Base-by-base conservation (phyloP, 345 rosid genomes). In the Salix brachista region DNA sequence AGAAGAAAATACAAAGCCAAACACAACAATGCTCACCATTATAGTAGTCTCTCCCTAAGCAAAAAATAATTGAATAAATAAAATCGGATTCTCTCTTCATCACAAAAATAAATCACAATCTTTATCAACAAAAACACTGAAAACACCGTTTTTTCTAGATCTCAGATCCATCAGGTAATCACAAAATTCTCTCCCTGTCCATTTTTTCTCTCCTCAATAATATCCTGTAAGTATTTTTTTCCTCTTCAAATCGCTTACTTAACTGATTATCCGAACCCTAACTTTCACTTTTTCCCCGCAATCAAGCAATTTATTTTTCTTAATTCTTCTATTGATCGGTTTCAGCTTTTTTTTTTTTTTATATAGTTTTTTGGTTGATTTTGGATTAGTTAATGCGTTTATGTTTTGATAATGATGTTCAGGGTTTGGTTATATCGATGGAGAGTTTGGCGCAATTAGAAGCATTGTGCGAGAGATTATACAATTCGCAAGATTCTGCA, bases 381-480 rank as follows among this genome's bases (percentile, higher is more conserved):
- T 37, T 37, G 9, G 28, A 56, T 37, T 72, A 8, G 34, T 30
- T 17, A n/a, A 19, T 19, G 28, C 13, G 68, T 11, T 41, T 23
- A 28, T 6, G 52, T 25, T 62, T 39, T 10, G 19, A 46, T 70
- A 39, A 48, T 73, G 52, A n/a, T 25, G 36, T 4, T 44, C 44
- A 14, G 64, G 61, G 32, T 26, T 28, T 62, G 34, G 25, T 73
- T 73, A 4, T n/a, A 10, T 73, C 77, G 36, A 96, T 96, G 99
- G 99, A 94, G 94, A 90, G 97, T 86, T 85, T 96, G 85, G 97
- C 98, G 58, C 99, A 92, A 75, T 85, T 96, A 69, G 99, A 96
- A 88, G 98, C 98, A 6, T 64, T 96, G 85, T 96, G 99, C 36
- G 99, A 96, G 89, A 92, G 92, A 86, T 77, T 96, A 52, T 94